phyloP scores from a whole-genome alignment of 495 filamentous ascomycete genomes.

The Penicillium mononematosum region DNA sequence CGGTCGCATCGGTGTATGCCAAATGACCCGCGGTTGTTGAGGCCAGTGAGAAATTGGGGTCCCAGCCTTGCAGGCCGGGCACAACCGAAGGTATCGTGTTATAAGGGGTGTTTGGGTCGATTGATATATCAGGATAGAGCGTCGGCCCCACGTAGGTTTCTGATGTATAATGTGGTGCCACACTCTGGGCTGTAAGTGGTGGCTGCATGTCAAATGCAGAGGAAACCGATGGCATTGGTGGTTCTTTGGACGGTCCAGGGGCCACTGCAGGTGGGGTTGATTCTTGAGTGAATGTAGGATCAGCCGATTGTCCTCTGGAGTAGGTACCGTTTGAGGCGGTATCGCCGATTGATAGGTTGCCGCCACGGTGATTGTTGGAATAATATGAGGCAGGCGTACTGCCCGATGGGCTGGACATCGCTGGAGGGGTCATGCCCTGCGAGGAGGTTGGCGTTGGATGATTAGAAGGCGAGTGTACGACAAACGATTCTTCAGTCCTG shows the following conservation, averaged over 20 bases:
- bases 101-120: constrained; percentile 45
- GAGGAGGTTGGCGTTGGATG: constrained; percentile 47
- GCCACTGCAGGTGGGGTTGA: constrained; percentile 25
- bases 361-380: constrained; percentile 33
- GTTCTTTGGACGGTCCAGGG: constrained; percentile 23
- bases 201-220: constrained; percentile 22
- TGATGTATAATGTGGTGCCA: constrained; percentile 24
- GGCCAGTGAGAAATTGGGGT: constrained; percentile 43
- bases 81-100: constrained; percentile 46
- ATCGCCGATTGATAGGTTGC: constrained; percentile 33
- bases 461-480: constrained; percentile 61
- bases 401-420: constrained; percentile 51
- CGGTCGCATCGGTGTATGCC: constrained; percentile 39
- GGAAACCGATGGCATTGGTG: constrained; percentile 21
- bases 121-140: constrained; percentile 31
- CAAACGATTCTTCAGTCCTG: constrained; percentile 64
- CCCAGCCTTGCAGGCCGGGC: constrained; percentile 51
- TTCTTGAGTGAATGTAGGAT: constrained; percentile 30
- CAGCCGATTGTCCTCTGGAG: constrained; percentile 42
- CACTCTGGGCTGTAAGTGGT: constrained; percentile 12
- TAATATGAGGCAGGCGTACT: constrained; percentile 38
- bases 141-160: constrained; percentile 25
- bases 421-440: constrained; percentile 49
- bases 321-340: constrained; percentile 33
- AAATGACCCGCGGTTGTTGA: constrained; percentile 43